Base-by-base conservation (phyloP, 2,329 filamentous ascomycete species). In the Tolypocladium ophioglossoides region DNA sequence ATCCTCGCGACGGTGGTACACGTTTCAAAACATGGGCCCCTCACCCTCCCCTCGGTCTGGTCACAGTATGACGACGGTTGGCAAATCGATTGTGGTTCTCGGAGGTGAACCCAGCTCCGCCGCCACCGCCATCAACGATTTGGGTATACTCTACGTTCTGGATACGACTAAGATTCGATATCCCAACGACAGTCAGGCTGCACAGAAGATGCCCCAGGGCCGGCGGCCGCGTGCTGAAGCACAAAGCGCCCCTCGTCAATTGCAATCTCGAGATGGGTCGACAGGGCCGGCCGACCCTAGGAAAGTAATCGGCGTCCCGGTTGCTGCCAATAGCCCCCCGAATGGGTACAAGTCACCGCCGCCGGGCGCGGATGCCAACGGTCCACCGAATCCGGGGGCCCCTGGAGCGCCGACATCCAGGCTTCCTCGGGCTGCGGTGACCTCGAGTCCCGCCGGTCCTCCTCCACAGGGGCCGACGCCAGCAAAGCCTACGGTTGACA, bases 21-120 rank as follows among this genome's bases (percentile, higher is more conserved):
- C 94, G 38, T 99, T 99, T 72, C 94, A 99, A 66, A 99, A 99
- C 66, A 99, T 99, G 94, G 94, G 94, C 0, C 91, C 91, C 3
- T 95, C 91, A 1, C 94, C 94, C 0, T 96, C 91, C 3, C 85
- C 94, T 35, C 82, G 94, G 56, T 97, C 92, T 18, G 94, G 94
- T 1, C 94, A 99, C 69, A 96, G 91, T 69, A 97, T 99, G 94
- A 97, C 94, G 2, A 85, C 91, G 2, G 89, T 92, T 58, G 90
- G 89, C 34, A 96, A 96, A 69, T 88, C 91, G 56, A 86, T 99
- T 58, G 86, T 97, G 50, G 89, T 97, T 41, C 78, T 97, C 35
- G 95, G 89, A 39, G 94, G 94, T 59, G 95, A 99, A 70, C 94
- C 94, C 16, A 97, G 91, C 68, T 91, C 91, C 18, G 87, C 89